These are phyloP conservation scores for Scheffersomyces stipitis DNA, from an alignment of 805 yeast genomes.

Conservation along the genomic window DNA sequence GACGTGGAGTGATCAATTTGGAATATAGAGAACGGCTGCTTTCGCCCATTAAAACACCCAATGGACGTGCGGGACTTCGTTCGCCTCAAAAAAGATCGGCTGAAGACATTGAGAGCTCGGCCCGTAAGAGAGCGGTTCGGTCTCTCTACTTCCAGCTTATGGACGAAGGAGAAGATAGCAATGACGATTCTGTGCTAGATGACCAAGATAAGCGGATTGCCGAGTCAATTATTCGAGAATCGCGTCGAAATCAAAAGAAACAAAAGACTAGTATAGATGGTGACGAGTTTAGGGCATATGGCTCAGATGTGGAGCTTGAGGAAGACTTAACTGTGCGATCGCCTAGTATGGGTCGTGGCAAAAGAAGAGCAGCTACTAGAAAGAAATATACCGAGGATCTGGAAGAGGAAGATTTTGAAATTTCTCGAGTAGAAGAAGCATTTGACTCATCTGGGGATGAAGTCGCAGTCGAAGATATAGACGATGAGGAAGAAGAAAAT, in stretches of 20 bases:
- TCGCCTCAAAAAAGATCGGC: constrained; percentile 43
- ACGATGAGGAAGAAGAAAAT: constrained; percentile 8
- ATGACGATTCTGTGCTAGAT: constrained; percentile 23
- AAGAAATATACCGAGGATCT: background rate
- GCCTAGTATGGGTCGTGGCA: too few relatives aligned
- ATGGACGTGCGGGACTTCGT: constrained; percentile 46
- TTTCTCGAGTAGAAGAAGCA: background rate
- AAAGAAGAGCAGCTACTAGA: constrained; percentile 1
- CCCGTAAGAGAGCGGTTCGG: constrained; percentile 46
- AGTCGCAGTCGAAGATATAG: constrained; percentile 9
- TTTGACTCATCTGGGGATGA: background rate
- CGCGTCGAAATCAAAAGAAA: constrained; percentile 16
- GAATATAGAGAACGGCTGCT: constrained; percentile 9
- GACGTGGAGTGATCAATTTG: constrained; percentile 30
- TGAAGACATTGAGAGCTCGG: constrained; percentile 44
- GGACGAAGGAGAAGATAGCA: constrained; percentile 35
- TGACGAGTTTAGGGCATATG: constrained; percentile 15
- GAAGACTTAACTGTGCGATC: constrained; percentile 18
- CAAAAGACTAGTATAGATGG: constrained; percentile 6
- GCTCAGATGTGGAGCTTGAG: constrained; percentile 23
- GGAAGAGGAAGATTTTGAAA: constrained; percentile 3
- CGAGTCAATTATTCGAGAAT: constrained; percentile 32
- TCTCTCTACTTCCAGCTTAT: constrained; percentile 27
- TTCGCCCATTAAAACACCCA: constrained; percentile 36
- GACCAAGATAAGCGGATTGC: constrained; percentile 47